A percentile compares a stretch with the other conserved stretches of the same genome.
Evolutionary conservation across 805 yeast genomes (phyloP).

Genomic region (Vanderwaltozyma verrucispora): DNA sequence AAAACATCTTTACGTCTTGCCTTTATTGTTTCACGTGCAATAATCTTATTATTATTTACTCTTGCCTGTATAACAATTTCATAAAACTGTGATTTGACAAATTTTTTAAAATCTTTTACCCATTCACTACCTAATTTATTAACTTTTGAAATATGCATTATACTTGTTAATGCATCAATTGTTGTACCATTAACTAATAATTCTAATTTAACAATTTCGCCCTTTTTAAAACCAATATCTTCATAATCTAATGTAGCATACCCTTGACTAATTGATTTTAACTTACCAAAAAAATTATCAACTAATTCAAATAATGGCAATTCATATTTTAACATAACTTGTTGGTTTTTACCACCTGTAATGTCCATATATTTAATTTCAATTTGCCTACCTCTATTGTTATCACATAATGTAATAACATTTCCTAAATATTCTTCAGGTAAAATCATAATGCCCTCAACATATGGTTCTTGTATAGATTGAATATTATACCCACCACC

Average conservation of each 20-base stretch:
- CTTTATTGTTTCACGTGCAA: conserved; percentile 88
- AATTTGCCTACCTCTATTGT: conserved; percentile 71
- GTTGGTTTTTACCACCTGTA: conserved; percentile 40
- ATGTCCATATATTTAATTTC: conserved; percentile 41
- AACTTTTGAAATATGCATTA: conserved; percentile 74
- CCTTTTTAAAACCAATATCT: conserved; percentile 74
- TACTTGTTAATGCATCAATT: conserved; percentile 86
- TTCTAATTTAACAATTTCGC: conserved; percentile 81
- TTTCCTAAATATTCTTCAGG: conserved; percentile 84
- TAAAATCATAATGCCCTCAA: conserved; percentile 79
- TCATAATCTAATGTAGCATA: conserved; percentile 93
- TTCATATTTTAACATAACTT: conserved; percentile 67
- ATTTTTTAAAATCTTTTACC: conserved; percentile 75
- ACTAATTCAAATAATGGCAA: conserved; percentile 84
- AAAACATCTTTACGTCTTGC: conserved; percentile 94
- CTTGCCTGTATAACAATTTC: conserved; percentile 90
- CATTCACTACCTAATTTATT: conserved; percentile 66
- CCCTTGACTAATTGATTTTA: conserved; percentile 83
- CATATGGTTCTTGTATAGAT: conserved; percentile 69
- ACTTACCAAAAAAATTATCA: conserved; percentile 90
- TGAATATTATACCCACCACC: conserved; percentile 21
- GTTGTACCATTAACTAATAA: conserved; percentile 79
- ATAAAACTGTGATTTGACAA: conserved; percentile 69
- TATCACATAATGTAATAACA: conserved; percentile 79
- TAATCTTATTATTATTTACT: conserved; percentile 64